Conservation (phyloP, 345 rosid genomes). For the Sapria himalayana region DNA sequence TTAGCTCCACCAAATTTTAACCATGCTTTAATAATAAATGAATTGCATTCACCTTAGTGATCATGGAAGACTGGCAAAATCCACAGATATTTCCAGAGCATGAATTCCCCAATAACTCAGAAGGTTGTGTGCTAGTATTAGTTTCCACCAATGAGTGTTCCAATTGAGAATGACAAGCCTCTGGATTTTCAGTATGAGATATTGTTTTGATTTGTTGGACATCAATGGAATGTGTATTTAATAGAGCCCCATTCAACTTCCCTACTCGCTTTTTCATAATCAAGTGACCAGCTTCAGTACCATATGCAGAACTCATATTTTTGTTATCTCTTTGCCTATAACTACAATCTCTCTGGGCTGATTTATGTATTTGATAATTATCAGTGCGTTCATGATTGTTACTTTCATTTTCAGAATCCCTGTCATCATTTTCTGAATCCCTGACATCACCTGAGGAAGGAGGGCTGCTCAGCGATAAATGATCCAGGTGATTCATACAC, state of each 20-base stretch:
- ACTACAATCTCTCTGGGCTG: constrained; percentile 12
- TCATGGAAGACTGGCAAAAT: constrained; percentile 42
- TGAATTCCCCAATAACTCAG: constrained; percentile 8
- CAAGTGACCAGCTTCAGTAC: constrained; percentile 15
- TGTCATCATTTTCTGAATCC: constrained; percentile 24
- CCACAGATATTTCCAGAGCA: constrained; percentile 23
- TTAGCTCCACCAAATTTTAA: no score
- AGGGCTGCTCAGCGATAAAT: constrained; percentile 21
- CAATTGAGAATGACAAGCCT: constrained; percentile 6
- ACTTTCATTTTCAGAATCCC: constrained; percentile 26
- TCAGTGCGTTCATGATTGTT: constrained; percentile 21
- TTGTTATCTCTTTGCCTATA: constrained; percentile 10
- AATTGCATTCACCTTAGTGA: constrained; percentile 55
- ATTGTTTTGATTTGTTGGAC: constrained; percentile 5
- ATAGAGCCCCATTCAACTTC: constrained; percentile 14
- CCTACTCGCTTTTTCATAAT: constrained; percentile 34
- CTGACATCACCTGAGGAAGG: constrained; percentile 27
- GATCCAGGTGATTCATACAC: constrained; percentile 13
- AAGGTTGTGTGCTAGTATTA: constrained; percentile 6
- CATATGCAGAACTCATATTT: constrained; percentile 14
- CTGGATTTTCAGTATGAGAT: constrained; percentile 9
- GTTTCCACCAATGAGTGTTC: constrained; percentile 2
- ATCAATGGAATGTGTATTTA: constrained; percentile 4
- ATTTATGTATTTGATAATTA: constrained; percentile 9
- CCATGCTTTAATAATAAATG: no score